These are phyloP conservation scores for Podospora anserina DNA, from an alignment of 495 filamentous ascomycete species.

Conservation along the genomic window DNA sequence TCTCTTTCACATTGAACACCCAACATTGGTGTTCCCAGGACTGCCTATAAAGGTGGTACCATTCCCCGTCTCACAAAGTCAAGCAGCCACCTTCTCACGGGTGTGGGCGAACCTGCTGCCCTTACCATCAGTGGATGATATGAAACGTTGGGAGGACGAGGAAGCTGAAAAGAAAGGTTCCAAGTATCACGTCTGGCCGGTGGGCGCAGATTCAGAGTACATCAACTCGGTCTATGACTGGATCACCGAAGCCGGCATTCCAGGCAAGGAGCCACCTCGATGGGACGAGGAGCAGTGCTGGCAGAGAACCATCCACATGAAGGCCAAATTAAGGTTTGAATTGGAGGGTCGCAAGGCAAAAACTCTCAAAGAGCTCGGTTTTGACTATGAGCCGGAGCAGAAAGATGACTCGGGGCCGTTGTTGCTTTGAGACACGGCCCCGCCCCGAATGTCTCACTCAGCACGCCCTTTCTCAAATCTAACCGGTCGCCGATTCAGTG, in stretches of 20 bases:
- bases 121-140: conserved; percentile 59
- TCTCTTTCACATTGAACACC: conserved; percentile 68
- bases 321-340: conserved; percentile 48
- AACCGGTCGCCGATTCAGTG: background rate
- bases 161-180: conserved; percentile 31
- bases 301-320: conserved; percentile 44
- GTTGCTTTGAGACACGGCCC: background rate
- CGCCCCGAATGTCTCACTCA: conserved; percentile 3
- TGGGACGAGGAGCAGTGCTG: conserved; percentile 69
- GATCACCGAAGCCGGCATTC: conserved; percentile 45
- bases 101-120: conserved; percentile 66
- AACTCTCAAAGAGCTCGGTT: conserved; percentile 44
- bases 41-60: conserved; percentile 78
- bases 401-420: conserved; percentile 1
- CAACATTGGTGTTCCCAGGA: conserved; percentile 74
- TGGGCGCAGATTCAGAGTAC: conserved; percentile 66
- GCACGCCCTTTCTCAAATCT: background rate
- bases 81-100: conserved; percentile 71
- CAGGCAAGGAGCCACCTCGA: conserved; percentile 59
- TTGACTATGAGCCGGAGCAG: conserved; percentile 31
- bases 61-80: conserved; percentile 75
- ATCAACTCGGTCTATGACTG: conserved; percentile 68
- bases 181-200: conserved; percentile 61
- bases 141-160: conserved; percentile 58
- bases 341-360: conserved; percentile 39